phyloP scores from a whole-genome alignment of 2,329 filamentous ascomycete genomes.

The Fusarium illudens region DNA sequence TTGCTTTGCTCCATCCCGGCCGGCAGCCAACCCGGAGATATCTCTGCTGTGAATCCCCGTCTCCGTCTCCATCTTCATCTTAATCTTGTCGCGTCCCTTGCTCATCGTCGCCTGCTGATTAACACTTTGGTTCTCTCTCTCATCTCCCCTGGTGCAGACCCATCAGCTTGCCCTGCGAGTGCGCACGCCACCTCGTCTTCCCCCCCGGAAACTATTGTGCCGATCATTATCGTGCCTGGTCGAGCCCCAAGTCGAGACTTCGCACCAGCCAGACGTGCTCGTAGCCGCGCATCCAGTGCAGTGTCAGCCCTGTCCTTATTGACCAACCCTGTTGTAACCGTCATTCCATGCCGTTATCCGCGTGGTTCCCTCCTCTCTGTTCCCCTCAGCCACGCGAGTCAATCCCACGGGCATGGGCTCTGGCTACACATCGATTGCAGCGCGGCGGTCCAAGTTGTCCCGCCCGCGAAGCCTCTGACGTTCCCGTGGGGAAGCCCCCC shows the following conservation, averaged over 20 bases:
- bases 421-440: constrained; percentile 34
- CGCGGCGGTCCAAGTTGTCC: constrained; percentile 33
- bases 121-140: constrained; percentile 10
- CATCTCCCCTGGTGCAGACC: constrained; percentile 22
- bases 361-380: constrained; percentile 27
- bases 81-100: constrained; percentile 25
- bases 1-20: constrained; percentile 14
- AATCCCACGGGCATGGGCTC: constrained; percentile 14
- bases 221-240: constrained; percentile 42
- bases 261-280: constrained; percentile 33
- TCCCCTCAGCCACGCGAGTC: constrained; percentile 21
- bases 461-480: constrained; percentile 29
- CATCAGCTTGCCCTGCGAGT: constrained; percentile 29
- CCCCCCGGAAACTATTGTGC: constrained; percentile 40
- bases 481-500: constrained; percentile 30
- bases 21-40: constrained; percentile 10
- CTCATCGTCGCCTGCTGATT: constrained; percentile 15
- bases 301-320: constrained; percentile 42
- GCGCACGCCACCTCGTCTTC: constrained; percentile 37
- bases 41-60: constrained; percentile 19
- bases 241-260: constrained; percentile 36
- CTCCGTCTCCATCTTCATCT: constrained; percentile 34
- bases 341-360: constrained; percentile 24
- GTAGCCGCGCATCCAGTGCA: constrained; percentile 43
- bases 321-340: constrained; percentile 30